phyloP scores from a whole-genome alignment of 371 early-diverging fungal genomes.

The Rhizopus arrhizus region DNA sequence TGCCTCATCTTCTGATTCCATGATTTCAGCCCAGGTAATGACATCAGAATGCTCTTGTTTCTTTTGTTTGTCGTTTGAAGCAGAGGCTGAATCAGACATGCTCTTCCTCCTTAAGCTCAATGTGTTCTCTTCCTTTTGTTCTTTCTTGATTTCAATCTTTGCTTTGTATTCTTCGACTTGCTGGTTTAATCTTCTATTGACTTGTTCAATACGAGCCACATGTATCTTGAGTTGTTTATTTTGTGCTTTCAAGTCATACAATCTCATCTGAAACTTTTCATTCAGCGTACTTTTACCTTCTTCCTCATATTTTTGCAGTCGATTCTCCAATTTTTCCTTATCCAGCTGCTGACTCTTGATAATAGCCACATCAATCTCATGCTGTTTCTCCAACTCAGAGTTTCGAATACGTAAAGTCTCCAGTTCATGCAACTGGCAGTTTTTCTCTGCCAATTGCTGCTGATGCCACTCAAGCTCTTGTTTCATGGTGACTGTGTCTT shows the following conservation, averaged over 20 bases:
- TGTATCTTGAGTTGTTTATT: constrained; percentile 27
- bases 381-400: constrained; percentile 27
- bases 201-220: constrained; percentile 13
- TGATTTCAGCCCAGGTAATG: constrained; percentile 27
- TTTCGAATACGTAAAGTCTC: constrained; percentile 25
- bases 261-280: constrained; percentile 11
- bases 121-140: neutral
- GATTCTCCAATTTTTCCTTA: neutral
- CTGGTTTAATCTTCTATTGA: constrained; percentile 21
- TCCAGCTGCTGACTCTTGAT: neutral
- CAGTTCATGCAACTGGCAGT: constrained; percentile 34
- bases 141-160: too few species aligned
- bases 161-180: constrained; percentile 6
- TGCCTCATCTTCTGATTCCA: constrained; percentile 28
- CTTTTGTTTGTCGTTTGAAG: neutral
- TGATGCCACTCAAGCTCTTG: constrained; percentile 21
- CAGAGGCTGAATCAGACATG: constrained; percentile 1
- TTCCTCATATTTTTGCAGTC: constrained; percentile 1
- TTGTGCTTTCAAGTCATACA: constrained; percentile 16
- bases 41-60: neutral
- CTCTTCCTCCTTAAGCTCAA: constrained; percentile 12
- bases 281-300: neutral
- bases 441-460: constrained; percentile 10
- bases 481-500: neutral
- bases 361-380: constrained; percentile 13